These are phyloP conservation scores for Tubosaeta brunneosetosa DNA, from an alignment of 768 basidiomycete genomes.

Conservation along the genomic window DNA sequence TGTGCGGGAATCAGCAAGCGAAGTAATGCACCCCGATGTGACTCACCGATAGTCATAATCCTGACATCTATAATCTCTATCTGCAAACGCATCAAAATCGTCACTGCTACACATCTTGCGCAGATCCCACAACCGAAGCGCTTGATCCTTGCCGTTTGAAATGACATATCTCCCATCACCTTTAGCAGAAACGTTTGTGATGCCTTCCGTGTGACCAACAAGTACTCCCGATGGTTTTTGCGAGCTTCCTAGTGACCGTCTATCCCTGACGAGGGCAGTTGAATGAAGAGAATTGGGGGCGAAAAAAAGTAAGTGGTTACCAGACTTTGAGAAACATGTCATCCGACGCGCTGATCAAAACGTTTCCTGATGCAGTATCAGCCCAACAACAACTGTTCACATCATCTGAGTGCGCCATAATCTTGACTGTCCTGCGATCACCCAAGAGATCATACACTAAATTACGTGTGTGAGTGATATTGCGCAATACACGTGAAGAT, in stretches of 20 bases:
- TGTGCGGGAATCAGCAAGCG: conserved; percentile 8
- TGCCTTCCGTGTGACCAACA: conserved; percentile 93
- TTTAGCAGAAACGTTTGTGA: conserved; percentile 92
- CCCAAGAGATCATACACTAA: conserved; percentile 89
- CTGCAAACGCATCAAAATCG: conserved; percentile 56
- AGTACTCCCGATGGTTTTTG: conserved; percentile 87
- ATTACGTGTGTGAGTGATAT: background rate
- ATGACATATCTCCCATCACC: conserved; percentile 95
- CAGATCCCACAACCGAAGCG: conserved; percentile 87
- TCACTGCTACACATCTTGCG: conserved; percentile 81
- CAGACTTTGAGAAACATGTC: conserved; percentile 95
- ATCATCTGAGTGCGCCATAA: conserved; percentile 84
- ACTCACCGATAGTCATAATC: conserved; percentile 82
- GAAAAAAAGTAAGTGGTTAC: conserved; percentile 38
- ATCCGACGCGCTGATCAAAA: conserved; percentile 93
- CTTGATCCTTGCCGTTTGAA: conserved; percentile 95
- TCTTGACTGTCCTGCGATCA: conserved; percentile 73
- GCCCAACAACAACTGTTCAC: conserved; percentile 98
- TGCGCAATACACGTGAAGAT: background rate
- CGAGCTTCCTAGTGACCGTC: conserved; percentile 42
- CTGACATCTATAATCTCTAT: conserved; percentile 49
- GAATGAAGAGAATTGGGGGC: background rate
- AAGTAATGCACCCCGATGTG: background rate
- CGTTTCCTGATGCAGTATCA: conserved; percentile 86
- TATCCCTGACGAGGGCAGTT: conserved; percentile 38